A percentile compares a stretch with the other conserved stretches of the same genome.
Conservation (phyloP, 2,329 filamentous ascomycete species). For the Thielaviopsis ethacetica region DNA sequence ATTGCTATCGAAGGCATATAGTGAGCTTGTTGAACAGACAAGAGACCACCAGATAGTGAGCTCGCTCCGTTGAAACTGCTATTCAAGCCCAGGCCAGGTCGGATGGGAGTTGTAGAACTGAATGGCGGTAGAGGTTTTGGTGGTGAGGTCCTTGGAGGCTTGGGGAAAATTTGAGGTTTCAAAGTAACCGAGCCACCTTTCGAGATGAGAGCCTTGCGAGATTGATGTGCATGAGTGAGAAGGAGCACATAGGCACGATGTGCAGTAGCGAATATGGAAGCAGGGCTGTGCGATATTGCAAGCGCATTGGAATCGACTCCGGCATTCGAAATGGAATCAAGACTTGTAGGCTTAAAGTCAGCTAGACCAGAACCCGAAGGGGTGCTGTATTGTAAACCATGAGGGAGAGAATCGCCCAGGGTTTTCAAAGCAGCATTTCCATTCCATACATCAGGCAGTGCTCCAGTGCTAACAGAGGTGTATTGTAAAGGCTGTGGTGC, state of each 20-base stretch:
- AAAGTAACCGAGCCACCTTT: not conserved
- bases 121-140: not conserved
- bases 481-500: not conserved
- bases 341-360: not conserved
- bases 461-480: not conserved
- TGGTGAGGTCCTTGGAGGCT: conserved; percentile 2
- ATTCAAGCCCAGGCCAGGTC: not conserved
- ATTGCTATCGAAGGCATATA: not conserved
- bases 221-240: not conserved
- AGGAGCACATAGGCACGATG: conserved; percentile 2
- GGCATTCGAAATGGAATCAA: not conserved
- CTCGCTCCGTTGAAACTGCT: not conserved
- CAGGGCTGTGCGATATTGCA: not conserved
- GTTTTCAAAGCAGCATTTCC: not conserved
- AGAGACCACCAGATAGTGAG: not conserved
- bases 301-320: not conserved
- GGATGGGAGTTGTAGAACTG: not conserved
- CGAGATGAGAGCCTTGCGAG: not conserved
- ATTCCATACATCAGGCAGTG: not conserved
- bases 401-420: not conserved
- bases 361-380: not conserved
- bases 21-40: not conserved
- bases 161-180: conserved; percentile 6
- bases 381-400: not conserved
- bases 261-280: not conserved